Percentiles rank a stretch among this genome's conserved stretches.
Evolutionary conservation across 257 asterid species (phyloP).

Genomic region (Ligustrum vulgare): DNA sequence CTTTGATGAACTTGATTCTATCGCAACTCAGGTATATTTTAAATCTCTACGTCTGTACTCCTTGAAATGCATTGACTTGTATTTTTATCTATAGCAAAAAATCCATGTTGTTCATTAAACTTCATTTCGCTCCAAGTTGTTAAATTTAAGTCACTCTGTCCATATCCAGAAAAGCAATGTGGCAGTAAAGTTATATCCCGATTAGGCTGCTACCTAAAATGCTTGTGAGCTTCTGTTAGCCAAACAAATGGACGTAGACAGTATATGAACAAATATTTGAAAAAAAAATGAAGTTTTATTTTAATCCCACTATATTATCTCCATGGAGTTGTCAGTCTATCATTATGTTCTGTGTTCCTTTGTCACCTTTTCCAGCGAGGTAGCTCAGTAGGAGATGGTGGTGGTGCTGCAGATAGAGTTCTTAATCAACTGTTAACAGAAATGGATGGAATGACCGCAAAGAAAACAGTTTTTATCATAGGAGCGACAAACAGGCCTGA

Average conservation of each 20-base stretch:
- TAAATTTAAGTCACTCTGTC: not conserved
- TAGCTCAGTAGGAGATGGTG: conserved; percentile 42
- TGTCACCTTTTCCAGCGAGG: conserved; percentile 30
- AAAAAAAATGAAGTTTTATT: not conserved
- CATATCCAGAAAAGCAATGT: not conserved
- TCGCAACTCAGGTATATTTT: conserved; percentile 42
- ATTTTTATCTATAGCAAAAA: not conserved
- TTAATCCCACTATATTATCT: not conserved
- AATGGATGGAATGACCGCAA: conserved; percentile 47
- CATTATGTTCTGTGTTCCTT: not conserved
- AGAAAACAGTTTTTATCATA: conserved; percentile 43
- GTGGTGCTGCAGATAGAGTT: conserved; percentile 51
- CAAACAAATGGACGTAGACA: not conserved
- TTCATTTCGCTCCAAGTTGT: not conserved
- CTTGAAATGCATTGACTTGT: not conserved
- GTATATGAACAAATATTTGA: not conserved
- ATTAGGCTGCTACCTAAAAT: not conserved
- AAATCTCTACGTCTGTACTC: not conserved
- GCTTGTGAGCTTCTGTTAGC: not conserved
- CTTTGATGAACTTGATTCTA: conserved; percentile 53
- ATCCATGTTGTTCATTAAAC: not conserved
- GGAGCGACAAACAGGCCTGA: conserved; percentile 57
- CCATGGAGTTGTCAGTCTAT: not conserved
- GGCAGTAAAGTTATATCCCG: not conserved
- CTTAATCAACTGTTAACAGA: conserved; percentile 46